Evolutionary conservation across 164 flowering plant genomes (phyloP), one percentile per base, ranked within the genome.

Genomic region (Liquidambar formosana): DNA sequence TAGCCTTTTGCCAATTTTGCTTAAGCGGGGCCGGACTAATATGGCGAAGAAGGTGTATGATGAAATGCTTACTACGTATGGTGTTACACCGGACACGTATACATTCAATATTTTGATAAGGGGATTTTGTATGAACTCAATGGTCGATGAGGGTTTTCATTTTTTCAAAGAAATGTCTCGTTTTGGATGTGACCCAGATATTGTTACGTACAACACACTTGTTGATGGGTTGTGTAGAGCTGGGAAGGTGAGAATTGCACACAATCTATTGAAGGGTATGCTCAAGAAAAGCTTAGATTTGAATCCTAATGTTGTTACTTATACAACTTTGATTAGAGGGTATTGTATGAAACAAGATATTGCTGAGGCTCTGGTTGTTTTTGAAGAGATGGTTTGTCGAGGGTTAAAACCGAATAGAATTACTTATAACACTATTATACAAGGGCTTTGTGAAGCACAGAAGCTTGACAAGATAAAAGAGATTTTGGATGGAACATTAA

Each of bases 321-420:
- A 88, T 59, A 93, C 96, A 0, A 85, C 96, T 69, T 82, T 91
- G 91, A 79, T 93, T 46, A 82, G 93, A 80, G 96, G 92, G 47
- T 89, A 81, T 65, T 93, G 98, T 71, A 78, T 73, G 81, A 91
- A 84, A 61, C 78, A 67, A 48, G 80, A 79, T 60, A 76, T 87
- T 25, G 76, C 72, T 16, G 79, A 83, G 61, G 97, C 93, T 27
- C 66, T 89, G 77, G 68, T 33, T 54, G 76, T 89, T 59, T 85
- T 82, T 13, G 80, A 79, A 22, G 97, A 91, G 76, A 91, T 89
- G 92, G 47, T 77, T 13, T 47, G 49, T 59, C 52, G 61, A 56
- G 93, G 88, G 19, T 41, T 89, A 41, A 81, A 77, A 61, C 89
- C 97, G 1, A 91, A 80, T 75, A 58, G 47, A 1, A 60, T 85